Conservation (phyloP, 108 stramenopile species). For the Cyclostephanos tholiformis region DNA sequence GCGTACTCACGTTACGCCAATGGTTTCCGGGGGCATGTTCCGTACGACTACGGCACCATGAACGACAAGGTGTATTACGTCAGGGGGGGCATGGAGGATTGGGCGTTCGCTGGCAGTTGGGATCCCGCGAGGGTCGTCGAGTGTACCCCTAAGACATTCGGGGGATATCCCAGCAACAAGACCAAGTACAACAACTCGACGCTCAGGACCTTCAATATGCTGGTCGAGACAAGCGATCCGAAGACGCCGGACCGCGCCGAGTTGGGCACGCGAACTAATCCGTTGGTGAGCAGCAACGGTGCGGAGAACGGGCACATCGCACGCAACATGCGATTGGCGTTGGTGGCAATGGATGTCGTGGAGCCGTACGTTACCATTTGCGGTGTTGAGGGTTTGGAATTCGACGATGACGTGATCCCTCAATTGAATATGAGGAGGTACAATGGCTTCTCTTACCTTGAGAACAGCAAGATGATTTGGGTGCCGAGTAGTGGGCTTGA, state of each 20-base stretch:
- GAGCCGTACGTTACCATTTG: slow-evolving; percentile 78
- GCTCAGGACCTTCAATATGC: slow-evolving; percentile 88
- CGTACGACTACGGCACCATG: slow-evolving; percentile 73
- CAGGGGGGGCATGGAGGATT: slow-evolving; percentile 97
- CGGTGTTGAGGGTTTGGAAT: slow-evolving; percentile 26
- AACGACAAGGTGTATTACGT: slow-evolving; percentile 95
- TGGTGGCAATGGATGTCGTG: slow-evolving; percentile 73
- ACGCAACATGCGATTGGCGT: slow-evolving; percentile 71
- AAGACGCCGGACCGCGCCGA: slow-evolving; percentile 59
- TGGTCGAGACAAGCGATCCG: slow-evolving; percentile 84
- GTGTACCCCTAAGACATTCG: slow-evolving; percentile 66
- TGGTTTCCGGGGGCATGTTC: slow-evolving; percentile 27
- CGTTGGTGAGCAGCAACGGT: slow-evolving; percentile 53
- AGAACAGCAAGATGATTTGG: slow-evolving; percentile 40
- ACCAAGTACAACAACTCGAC: slow-evolving; percentile 80
- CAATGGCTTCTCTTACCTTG: slow-evolving; percentile 27
- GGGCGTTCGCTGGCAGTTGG: slow-evolving; percentile 95
- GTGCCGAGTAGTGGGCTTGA: slow-evolving; percentile 15
- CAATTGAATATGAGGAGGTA: slow-evolving; percentile 33
- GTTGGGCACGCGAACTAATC: slow-evolving; percentile 67
- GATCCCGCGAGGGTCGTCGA: slow-evolving; percentile 66
- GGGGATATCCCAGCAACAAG: slow-evolving; percentile 54
- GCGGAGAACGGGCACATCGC: slow-evolving; percentile 83
- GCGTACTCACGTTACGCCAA: slow-evolving; percentile 61
- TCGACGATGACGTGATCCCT: slow-evolving; percentile 49